These are phyloP conservation scores for Zygosaccharomyces gambellarensis DNA, from an alignment of 805 yeast species.

Conservation along the genomic window DNA sequence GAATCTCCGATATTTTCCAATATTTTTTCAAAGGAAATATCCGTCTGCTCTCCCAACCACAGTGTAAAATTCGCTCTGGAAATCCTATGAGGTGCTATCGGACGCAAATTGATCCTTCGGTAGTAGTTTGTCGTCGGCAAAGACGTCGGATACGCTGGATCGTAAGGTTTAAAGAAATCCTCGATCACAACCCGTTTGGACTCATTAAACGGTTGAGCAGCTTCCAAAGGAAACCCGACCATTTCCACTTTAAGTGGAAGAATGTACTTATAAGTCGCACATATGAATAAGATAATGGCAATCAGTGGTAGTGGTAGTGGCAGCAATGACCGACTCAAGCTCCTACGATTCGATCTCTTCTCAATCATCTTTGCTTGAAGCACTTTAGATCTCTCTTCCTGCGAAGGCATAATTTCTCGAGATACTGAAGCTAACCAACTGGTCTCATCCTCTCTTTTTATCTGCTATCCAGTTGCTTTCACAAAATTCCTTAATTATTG, in stretches of 20 bases:
- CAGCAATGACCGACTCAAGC: background rate
- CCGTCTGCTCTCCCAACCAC: slow-evolving; percentile 44
- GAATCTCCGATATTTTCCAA: slow-evolving; percentile 47
- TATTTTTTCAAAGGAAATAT: slow-evolving; percentile 40
- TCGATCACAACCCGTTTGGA: slow-evolving; percentile 7
- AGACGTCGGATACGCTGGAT: slow-evolving; percentile 12
- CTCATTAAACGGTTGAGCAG: background rate
- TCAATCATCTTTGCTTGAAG: background rate
- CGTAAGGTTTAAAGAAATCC: slow-evolving; percentile 15
- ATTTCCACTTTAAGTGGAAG: slow-evolving; percentile 7
- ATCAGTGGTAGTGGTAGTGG: slow-evolving; percentile 5
- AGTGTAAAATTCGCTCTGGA: slow-evolving; percentile 35
- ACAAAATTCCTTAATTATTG: background rate
- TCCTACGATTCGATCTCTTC: background rate
- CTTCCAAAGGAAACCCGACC: slow-evolving; percentile 1
- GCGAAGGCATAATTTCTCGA: background rate
- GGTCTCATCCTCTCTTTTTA: background rate
- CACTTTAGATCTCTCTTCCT: background rate
- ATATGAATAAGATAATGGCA: slow-evolving; percentile 5
- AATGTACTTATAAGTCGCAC: slow-evolving; percentile 7
- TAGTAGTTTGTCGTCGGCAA: slow-evolving; percentile 7
- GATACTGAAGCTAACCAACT: background rate
- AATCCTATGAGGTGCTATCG: slow-evolving; percentile 13
- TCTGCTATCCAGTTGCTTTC: background rate
- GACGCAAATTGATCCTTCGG: slow-evolving; percentile 13